A percentile compares a stretch with the other conserved stretches of the same genome.
Conservation (phyloP, 2,329 filamentous ascomycete species). For the Escovopsis sp. region DNA sequence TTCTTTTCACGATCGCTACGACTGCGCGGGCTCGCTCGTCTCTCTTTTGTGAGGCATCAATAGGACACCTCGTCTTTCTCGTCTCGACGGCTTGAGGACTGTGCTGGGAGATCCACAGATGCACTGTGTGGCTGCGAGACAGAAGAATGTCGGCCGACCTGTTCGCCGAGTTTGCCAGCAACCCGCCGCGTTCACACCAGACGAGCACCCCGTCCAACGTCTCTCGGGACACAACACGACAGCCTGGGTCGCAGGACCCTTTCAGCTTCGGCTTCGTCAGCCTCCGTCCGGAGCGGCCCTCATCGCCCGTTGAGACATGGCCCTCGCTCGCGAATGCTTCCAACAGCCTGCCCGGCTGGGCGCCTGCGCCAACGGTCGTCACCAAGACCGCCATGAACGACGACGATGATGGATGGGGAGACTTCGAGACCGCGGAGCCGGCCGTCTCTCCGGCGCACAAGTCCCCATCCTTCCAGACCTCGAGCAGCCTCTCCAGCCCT, state of each 20-base stretch:
- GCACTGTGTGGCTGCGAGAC: no score
- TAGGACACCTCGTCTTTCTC: no score
- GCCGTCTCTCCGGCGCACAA: conserved; percentile 6
- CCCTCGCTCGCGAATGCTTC: conserved; percentile 15
- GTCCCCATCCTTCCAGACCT: not conserved
- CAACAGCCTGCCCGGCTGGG: conserved; percentile 9
- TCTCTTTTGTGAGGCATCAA: no score
- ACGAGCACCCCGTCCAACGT: conserved; percentile 3
- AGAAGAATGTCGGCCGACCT: conserved; percentile 58
- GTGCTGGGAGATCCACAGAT: no score
- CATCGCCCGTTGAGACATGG: conserved; percentile 17
- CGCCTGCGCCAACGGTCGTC: conserved; percentile 1
- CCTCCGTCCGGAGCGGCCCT: conserved; percentile 5
- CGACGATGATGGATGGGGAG: conserved; percentile 52
- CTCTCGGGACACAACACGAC: conserved; percentile 3
- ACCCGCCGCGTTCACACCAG: conserved; percentile 13
- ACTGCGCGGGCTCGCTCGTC: no score
- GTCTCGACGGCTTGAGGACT: no score
- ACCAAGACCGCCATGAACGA: conserved; percentile 19
- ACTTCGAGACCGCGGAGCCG: conserved; percentile 45
- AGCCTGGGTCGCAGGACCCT: conserved; percentile 12
- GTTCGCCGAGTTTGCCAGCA: conserved; percentile 41
- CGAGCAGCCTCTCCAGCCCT: not conserved
- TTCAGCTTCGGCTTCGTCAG: conserved; percentile 12
- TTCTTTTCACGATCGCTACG: no score